phyloP scores from a whole-genome alignment of 73 alveolate genomes.

The Paramecium octaurelia region DNA sequence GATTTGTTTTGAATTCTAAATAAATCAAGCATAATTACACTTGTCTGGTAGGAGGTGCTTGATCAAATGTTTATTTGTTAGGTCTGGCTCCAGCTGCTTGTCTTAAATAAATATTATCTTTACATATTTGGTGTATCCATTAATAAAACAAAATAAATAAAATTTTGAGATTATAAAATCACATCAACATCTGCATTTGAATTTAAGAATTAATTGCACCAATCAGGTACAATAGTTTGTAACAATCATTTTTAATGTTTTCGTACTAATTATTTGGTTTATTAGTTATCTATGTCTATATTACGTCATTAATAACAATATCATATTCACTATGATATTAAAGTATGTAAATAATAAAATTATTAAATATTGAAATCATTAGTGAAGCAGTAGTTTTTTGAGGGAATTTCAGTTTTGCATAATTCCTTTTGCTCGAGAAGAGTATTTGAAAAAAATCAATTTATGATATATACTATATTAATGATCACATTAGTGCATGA shows the following conservation, averaged over 20 bases:
- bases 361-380: not conserved
- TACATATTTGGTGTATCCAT: slow-evolving; percentile 25
- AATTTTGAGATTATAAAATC: not conserved
- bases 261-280: not conserved
- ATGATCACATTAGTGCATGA: not conserved
- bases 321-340: not conserved
- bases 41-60: not conserved
- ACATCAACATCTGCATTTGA: not conserved
- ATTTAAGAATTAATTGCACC: not conserved
- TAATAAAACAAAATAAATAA: not conserved
- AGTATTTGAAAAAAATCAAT: not conserved
- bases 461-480: not conserved
- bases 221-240: not conserved
- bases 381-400: not conserved
- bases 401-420: not conserved
- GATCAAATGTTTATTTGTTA: not conserved
- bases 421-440: not conserved
- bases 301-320: not conserved
- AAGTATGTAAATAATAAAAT: not conserved
- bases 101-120: not conserved
- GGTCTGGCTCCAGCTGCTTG: slow-evolving; percentile 41
- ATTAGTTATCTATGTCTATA: not conserved
- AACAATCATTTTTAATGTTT: not conserved
- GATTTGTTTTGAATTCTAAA: slow-evolving; percentile 2
- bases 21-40: not conserved